A percentile compares a stretch with the other conserved stretches of the same genome.
Conservation (phyloP, 2,329 filamentous ascomycete species). For the Diaporthe helianthi region DNA sequence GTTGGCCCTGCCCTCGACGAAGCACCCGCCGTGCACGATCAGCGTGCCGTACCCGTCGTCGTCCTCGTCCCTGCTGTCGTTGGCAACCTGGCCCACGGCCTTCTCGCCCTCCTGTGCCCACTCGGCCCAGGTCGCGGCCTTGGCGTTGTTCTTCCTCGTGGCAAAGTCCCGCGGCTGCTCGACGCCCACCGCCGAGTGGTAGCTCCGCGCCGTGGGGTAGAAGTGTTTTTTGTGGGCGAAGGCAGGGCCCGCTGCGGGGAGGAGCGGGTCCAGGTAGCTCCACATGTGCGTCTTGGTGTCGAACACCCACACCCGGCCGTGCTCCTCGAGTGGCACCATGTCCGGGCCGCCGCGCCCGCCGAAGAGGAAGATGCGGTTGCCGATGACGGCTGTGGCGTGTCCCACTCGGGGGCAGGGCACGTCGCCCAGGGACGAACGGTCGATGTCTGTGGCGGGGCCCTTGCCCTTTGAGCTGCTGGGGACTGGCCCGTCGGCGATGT, state of each 20-base stretch:
- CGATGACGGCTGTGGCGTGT: slow-evolving; percentile 72
- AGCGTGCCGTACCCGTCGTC: slow-evolving; percentile 70
- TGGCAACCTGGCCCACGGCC: slow-evolving; percentile 63
- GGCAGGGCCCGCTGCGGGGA: slow-evolving; percentile 47
- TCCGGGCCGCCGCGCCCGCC: slow-evolving; percentile 76
- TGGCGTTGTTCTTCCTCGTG: neutral
- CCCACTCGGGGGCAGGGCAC: slow-evolving; percentile 75
- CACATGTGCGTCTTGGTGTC: slow-evolving; percentile 70
- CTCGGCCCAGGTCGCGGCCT: slow-evolving; percentile 52
- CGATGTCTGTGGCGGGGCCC: slow-evolving; percentile 36
- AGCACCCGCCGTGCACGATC: slow-evolving; percentile 79
- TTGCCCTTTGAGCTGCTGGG: slow-evolving; percentile 48
- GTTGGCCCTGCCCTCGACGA: slow-evolving; percentile 59
- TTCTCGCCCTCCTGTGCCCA: slow-evolving; percentile 65
- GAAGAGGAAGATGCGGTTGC: slow-evolving; percentile 78
- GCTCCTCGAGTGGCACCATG: slow-evolving; percentile 76
- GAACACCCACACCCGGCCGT: slow-evolving; percentile 78
- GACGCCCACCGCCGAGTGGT: slow-evolving; percentile 68
- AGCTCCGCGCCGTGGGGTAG: slow-evolving; percentile 71
- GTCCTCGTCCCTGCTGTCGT: slow-evolving; percentile 65
- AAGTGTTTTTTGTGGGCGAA: slow-evolving; percentile 41
- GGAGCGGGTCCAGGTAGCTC: slow-evolving; percentile 67
- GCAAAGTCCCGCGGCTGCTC: slow-evolving; percentile 62
- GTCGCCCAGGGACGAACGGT: slow-evolving; percentile 43
- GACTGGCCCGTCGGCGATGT: slow-evolving; percentile 30